Percentiles rank a stretch among this genome's conserved stretches.
Conservation (phyloP, 108 stramenopile species). For the Cyclotella atomus region DNA sequence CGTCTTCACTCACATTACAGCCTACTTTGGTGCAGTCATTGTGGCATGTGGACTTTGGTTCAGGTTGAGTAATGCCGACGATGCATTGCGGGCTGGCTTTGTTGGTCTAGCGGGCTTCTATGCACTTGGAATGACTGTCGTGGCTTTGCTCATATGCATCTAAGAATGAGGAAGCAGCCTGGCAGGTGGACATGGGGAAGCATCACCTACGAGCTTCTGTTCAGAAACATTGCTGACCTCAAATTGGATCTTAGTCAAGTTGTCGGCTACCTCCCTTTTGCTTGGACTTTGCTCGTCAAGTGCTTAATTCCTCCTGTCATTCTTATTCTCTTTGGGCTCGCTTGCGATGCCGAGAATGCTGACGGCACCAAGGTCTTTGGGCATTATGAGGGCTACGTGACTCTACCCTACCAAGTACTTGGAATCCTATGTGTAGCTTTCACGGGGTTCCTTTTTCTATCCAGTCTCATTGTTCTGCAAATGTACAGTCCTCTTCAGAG, state of each 20-base stretch:
- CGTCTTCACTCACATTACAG: slow-evolving; percentile 46
- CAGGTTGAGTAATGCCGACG: slow-evolving; percentile 36
- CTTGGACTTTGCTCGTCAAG: slow-evolving; percentile 63
- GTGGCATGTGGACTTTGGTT: slow-evolving; percentile 58
- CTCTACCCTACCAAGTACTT: slow-evolving; percentile 54
- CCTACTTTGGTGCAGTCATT: slow-evolving; percentile 57
- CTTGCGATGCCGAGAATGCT: slow-evolving; percentile 33
- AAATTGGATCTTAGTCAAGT: slow-evolving; percentile 39
- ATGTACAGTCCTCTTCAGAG: slow-evolving; percentile 19
- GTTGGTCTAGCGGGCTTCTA: slow-evolving; percentile 48
- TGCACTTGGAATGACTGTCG: slow-evolving; percentile 33
- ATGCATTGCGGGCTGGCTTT: slow-evolving; percentile 52
- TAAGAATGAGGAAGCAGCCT: slow-evolving; percentile 20
- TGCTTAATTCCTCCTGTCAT: slow-evolving; percentile 61
- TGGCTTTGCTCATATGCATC: slow-evolving; percentile 32
- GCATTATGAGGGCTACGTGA: slow-evolving; percentile 43
- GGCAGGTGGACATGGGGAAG: slow-evolving; percentile 27
- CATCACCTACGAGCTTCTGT: slow-evolving; percentile 49
- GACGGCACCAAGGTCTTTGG: slow-evolving; percentile 45
- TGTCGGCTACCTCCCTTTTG: slow-evolving; percentile 54
- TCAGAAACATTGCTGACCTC: slow-evolving; percentile 51
- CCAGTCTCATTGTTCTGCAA: slow-evolving; percentile 44
- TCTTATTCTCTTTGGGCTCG: slow-evolving; percentile 52
- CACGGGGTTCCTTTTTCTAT: slow-evolving; percentile 37
- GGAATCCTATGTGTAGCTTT: slow-evolving; percentile 57